Evolutionary conservation across 768 basidiomycete genomes (phyloP), one percentile per base, ranked within the genome.

Genomic region (Panellus pusillus): DNA sequence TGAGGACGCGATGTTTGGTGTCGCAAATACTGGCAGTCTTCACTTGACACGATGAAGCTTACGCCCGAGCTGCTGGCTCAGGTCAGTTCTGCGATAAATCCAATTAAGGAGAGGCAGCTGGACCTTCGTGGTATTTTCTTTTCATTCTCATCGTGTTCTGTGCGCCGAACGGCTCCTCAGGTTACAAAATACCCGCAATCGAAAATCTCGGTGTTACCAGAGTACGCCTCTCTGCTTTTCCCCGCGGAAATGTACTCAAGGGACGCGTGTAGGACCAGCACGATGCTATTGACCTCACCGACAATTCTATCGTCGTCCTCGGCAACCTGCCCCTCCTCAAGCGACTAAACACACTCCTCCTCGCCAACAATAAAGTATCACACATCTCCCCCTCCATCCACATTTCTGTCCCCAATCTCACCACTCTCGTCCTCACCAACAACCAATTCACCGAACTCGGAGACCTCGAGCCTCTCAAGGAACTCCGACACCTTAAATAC

Each of bases 201-300:
- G 93, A 96, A 86, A 96, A 96, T 79, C 80, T 96, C 61, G 93
- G 93, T 78, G 89, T 94, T 59, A 92, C 93, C 70, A 86, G 79
- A 79, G 91, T 86, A 69, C 62, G 82, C 70, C 52, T 51, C 85
- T 70, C 60, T 36, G 14, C 3, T 14, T 57, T 58, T 52, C 62
- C 58, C 43, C 54, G 46, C 12, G 44, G 29, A 52, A 47, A 44
- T 52, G 29, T 37, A 45, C 64, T 65, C 41, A 66, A 58, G 39
- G 39, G 53, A 58, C 47, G 52, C 49, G 41, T 47, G 27, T 64
- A 93, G 89, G 93, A 96, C 75, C 89, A 93, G 73, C 88, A 95
- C 66, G 93, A 96, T 80, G 83, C 87, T 58, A 91, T 96, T 68
- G 93, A 96, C 76, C 79, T 95, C 56, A 94, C 93, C 53, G 93